A percentile compares a stretch with the other conserved stretches of the same genome.
Conservation (phyloP, 192 early-diverging fungal genomes). For the Chytriomyces sp. region DNA sequence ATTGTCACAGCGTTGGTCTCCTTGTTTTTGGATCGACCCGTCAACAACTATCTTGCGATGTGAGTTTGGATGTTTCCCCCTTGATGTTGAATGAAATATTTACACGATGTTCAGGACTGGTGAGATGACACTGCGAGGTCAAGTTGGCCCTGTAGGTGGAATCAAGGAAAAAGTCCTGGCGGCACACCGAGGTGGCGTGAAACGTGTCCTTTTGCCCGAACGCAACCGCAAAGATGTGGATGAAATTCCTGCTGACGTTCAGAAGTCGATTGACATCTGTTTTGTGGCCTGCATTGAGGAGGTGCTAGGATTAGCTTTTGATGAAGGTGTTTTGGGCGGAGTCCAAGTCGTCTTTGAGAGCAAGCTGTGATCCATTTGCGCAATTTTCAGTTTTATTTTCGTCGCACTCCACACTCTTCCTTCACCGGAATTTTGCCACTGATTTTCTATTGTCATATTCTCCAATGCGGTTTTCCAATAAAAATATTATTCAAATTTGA, state of each 20-base stretch:
- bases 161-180: conserved; percentile 87
- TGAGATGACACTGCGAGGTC: conserved; percentile 80
- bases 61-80: neutral
- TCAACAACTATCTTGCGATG: conserved; percentile 44
- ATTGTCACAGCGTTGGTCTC: conserved; percentile 80
- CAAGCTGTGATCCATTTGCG: neutral
- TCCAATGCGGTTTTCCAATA: too few species aligned
- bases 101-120: conserved; percentile 79
- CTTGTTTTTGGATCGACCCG: conserved; percentile 61
- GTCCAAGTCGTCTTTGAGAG: neutral
- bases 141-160: conserved; percentile 82
- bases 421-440: too few species aligned
- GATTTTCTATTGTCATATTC: too few species aligned
- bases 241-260: conserved; percentile 71
- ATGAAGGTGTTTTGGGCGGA: conserved; percentile 13
- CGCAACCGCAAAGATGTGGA: conserved; percentile 72
- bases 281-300: conserved; percentile 67
- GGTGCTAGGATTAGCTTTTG: conserved; percentile 57
- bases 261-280: conserved; percentile 70
- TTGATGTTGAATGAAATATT: neutral
- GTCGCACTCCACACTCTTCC: too few species aligned
- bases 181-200: conserved; percentile 77
- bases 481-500: too few species aligned
- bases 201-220: conserved; percentile 70
- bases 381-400: neutral